Evolutionary conservation across 2,329 filamentous ascomycete species (phyloP).

Genomic region (Trichoderma cornu-damae): DNA sequence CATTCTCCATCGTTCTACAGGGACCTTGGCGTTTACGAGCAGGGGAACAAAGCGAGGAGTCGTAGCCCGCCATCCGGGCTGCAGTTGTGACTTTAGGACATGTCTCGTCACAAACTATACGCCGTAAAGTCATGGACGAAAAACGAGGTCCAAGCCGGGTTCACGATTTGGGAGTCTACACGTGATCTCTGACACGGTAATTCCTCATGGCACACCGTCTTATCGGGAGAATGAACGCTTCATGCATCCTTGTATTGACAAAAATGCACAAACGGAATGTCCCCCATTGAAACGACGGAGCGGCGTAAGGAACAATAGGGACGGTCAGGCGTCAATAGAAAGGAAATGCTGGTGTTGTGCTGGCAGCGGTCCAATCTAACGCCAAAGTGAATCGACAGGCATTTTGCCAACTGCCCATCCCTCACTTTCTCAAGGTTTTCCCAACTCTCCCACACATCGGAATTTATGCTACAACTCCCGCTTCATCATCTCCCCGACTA

Average conservation of each 20-base stretch:
- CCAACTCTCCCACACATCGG: not conserved
- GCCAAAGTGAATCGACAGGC: constrained; percentile 5
- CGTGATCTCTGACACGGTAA: no score
- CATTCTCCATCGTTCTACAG: not conserved
- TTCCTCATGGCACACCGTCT: no score
- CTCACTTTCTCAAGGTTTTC: not conserved
- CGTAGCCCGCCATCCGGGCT: not conserved
- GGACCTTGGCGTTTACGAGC: not conserved
- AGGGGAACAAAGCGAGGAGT: no score
- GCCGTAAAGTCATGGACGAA: no score
- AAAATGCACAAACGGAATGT: no score
- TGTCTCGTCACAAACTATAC: not conserved
- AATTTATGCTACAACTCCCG: not conserved
- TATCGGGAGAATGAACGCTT: no score
- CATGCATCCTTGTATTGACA: no score
- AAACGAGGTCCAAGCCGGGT: no score
- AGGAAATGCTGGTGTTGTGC: not conserved
- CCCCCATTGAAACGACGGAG: no score
- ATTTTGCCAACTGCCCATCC: not conserved
- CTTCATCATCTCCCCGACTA: not conserved
- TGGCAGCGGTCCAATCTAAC: not conserved
- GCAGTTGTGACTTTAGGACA: constrained; percentile 8
- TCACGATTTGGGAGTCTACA: no score
- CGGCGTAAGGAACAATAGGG: not conserved
- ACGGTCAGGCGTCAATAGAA: not conserved